Evolutionary conservation across 371 early-diverging fungal species (phyloP).

Genomic region (Mortierella sp.): DNA sequence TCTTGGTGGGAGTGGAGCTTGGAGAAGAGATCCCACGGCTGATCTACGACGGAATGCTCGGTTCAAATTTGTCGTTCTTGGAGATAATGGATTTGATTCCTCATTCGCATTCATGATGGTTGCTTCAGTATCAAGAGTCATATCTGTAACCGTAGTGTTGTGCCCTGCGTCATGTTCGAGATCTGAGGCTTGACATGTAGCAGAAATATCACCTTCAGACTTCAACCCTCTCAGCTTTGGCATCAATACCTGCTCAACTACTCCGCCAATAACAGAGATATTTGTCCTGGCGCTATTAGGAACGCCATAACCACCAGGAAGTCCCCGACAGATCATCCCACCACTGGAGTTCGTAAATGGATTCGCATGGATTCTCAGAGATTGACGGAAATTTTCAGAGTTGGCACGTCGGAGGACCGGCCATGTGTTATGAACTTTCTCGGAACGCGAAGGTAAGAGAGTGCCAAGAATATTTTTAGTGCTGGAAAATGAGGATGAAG

Average conservation of each 20-base stretch:
- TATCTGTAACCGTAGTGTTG: too few species aligned
- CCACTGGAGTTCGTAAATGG: background rate
- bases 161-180: too few species aligned
- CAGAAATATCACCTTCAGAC: background rate
- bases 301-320: background rate
- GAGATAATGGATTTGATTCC: background rate
- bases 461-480: background rate
- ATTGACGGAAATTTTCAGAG: background rate
- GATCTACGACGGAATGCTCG: background rate
- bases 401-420: background rate
- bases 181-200: too few species aligned
- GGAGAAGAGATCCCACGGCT: background rate
- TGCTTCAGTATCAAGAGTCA: too few species aligned
- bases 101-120: too few species aligned
- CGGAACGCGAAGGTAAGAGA: background rate
- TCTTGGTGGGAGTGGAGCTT: background rate
- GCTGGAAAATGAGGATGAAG: background rate
- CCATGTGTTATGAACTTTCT: slow-evolving; percentile 2
- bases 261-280: background rate
- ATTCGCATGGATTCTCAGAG: background rate
- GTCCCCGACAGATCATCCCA: background rate
- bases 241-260: background rate
- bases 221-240: background rate
- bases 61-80: background rate
- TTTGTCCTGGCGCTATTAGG: background rate